Evolutionary conservation across 495 filamentous ascomycete species (phyloP).

Genomic region (Penicillium fimorum): DNA sequence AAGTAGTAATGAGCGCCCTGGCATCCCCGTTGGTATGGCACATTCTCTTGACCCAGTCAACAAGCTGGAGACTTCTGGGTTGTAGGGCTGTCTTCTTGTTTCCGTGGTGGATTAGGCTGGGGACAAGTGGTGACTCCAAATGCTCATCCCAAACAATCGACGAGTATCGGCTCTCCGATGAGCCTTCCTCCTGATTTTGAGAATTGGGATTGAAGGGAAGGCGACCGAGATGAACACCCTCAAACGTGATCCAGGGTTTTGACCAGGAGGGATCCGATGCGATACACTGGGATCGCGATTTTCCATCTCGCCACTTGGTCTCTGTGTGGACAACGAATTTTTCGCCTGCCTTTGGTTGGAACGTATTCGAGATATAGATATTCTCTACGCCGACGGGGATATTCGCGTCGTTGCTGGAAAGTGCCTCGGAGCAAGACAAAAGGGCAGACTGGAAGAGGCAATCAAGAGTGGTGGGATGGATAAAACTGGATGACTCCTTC

Average conservation of each 20-base stretch:
- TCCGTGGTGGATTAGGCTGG: not conserved
- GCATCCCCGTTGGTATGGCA: slow-evolving; percentile 23
- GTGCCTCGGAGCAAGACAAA: slow-evolving; percentile 20
- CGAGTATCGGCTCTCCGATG: slow-evolving; percentile 19
- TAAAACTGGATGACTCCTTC: slow-evolving; percentile 20
- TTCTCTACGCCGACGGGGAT: slow-evolving; percentile 28
- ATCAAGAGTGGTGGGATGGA: slow-evolving; percentile 40
- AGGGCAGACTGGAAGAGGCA: slow-evolving; percentile 32
- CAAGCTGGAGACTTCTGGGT: slow-evolving; percentile 9
- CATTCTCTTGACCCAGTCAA: slow-evolving; percentile 22
- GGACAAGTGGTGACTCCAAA: slow-evolving; percentile 19
- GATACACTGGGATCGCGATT: slow-evolving; percentile 18
- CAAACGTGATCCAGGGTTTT: slow-evolving; percentile 21
- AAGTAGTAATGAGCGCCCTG: slow-evolving; percentile 12
- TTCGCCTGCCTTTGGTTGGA: slow-evolving; percentile 19
- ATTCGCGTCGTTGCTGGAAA: slow-evolving; percentile 18
- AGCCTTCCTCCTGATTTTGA: slow-evolving; percentile 12
- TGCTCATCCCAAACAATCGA: slow-evolving; percentile 24
- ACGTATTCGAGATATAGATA: slow-evolving; percentile 18
- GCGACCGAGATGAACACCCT: slow-evolving; percentile 25
- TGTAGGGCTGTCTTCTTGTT: slow-evolving; percentile 9
- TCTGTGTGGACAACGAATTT: slow-evolving; percentile 21
- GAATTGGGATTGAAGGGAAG: slow-evolving; percentile 23
- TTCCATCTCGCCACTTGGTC: slow-evolving; percentile 16
- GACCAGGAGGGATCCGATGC: slow-evolving; percentile 21